These are phyloP conservation scores for Cruciata laevipes DNA, from an alignment of 257 asterid species.

Conservation along the genomic window DNA sequence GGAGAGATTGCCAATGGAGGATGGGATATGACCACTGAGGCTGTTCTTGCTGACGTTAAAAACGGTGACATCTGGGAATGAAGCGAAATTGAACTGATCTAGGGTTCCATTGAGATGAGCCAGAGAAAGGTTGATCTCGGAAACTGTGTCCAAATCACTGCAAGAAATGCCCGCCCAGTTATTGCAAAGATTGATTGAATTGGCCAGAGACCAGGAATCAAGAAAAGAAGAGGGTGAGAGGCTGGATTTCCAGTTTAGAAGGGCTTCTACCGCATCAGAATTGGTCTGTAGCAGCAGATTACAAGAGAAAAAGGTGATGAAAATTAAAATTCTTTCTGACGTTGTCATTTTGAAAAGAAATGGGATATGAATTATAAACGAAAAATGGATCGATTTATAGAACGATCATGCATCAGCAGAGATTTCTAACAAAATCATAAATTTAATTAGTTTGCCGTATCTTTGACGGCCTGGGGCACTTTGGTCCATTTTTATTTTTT, in stretches of 20 bases:
- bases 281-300: slow-evolving; percentile 21
- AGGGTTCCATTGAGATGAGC: slow-evolving; percentile 37
- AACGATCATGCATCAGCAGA: too few relatives aligned
- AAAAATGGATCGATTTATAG: too few relatives aligned
- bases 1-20: slow-evolving; percentile 44
- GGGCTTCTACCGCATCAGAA: slow-evolving; percentile 50
- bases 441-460: too few relatives aligned
- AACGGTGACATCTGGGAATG: slow-evolving; percentile 32
- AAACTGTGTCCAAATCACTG: slow-evolving; percentile 12
- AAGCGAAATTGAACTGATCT: slow-evolving; percentile 34
- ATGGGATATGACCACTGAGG: slow-evolving; percentile 58
- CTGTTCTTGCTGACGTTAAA: slow-evolving; percentile 40
- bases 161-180: not conserved
- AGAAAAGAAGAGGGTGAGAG: slow-evolving; percentile 23
- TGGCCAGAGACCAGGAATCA: not conserved
- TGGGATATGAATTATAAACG: too few relatives aligned
- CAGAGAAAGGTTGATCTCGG: slow-evolving; percentile 35
- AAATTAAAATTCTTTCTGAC: slow-evolving; percentile 15
- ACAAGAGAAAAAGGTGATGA: slow-evolving; percentile 17
- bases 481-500: too few relatives aligned
- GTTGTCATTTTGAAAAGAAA: slow-evolving; percentile 24
- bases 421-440: too few relatives aligned
- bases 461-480: too few relatives aligned
- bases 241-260: slow-evolving; percentile 52
- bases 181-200: not conserved